phyloP scores from a whole-genome alignment of 2,329 filamentous ascomycete genomes.

The Dothistroma septosporum region DNA sequence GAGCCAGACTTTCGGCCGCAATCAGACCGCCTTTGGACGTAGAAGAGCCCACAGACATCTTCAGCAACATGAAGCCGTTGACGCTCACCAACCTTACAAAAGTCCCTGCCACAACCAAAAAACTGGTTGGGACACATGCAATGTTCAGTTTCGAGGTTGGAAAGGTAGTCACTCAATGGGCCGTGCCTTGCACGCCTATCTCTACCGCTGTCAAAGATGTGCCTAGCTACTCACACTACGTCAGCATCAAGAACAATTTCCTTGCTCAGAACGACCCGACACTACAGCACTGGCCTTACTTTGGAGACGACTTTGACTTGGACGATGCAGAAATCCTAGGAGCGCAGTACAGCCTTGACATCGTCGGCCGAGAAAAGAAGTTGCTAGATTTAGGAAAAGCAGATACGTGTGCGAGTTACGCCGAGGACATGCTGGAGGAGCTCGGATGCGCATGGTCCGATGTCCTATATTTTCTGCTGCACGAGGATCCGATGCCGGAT shows the following conservation, averaged over 20 bases:
- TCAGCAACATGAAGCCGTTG: conserved; percentile 18
- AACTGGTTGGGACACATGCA: not conserved
- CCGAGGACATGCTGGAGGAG: conserved; percentile 35
- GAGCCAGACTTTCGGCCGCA: conserved; percentile 16
- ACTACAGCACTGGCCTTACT: conserved; percentile 41
- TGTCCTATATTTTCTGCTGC: conserved; percentile 39
- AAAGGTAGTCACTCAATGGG: not conserved
- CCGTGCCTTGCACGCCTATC: conserved; percentile 11
- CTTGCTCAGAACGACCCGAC: conserved; percentile 40
- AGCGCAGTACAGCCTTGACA: conserved; percentile 30
- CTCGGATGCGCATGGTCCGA: conserved; percentile 36
- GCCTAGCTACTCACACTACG: conserved; percentile 41
- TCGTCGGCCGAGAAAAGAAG: conserved; percentile 28
- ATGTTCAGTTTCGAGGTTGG: conserved; percentile 1
- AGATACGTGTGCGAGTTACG: conserved; percentile 35
- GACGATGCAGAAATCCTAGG: conserved; percentile 29
- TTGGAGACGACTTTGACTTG: conserved; percentile 36
- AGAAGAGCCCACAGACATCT: conserved; percentile 11
- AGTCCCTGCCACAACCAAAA: not conserved
- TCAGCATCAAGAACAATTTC: conserved; percentile 40
- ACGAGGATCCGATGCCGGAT: conserved; percentile 24
- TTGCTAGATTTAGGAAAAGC: conserved; percentile 36
- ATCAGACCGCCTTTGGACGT: not conserved
- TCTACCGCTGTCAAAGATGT: conserved; percentile 22
- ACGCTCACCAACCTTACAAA: not conserved